phyloP scores from a whole-genome alignment of 208 protist genomes.

The Leishmania martiniquensis region DNA sequence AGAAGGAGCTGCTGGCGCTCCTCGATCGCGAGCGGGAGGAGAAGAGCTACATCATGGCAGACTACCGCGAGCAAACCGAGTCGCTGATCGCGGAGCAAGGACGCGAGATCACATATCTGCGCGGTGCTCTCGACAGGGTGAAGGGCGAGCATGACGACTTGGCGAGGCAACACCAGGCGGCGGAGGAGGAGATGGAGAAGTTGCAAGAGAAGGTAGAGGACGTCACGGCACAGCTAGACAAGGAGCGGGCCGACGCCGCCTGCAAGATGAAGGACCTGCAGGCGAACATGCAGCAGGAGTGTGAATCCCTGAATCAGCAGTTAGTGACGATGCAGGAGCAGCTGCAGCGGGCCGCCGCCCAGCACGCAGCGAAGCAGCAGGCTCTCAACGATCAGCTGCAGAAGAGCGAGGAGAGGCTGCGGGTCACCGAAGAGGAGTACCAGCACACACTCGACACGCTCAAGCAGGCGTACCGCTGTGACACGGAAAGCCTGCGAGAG shows the following conservation, averaged over 20 bases:
- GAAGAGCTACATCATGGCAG: slow-evolving; percentile 87
- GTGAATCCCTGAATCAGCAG: slow-evolving; percentile 46
- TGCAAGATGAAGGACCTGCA: slow-evolving; percentile 50
- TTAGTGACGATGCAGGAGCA: slow-evolving; percentile 52
- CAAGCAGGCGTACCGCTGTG: slow-evolving; percentile 52
- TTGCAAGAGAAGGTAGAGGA: slow-evolving; percentile 45
- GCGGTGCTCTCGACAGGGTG: slow-evolving; percentile 49
- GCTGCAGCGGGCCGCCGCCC: slow-evolving; percentile 37
- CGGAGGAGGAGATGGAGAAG: slow-evolving; percentile 37
- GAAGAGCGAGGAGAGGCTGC: slow-evolving; percentile 43
- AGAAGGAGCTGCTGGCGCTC: slow-evolving; percentile 70
- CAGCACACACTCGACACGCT: slow-evolving; percentile 42
- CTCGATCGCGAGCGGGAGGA: slow-evolving; percentile 85
- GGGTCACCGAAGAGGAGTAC: slow-evolving; percentile 50
- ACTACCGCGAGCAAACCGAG: slow-evolving; percentile 90
- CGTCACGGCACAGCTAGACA: slow-evolving; percentile 38
- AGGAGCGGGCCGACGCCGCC: slow-evolving; percentile 50
- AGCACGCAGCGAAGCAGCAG: slow-evolving; percentile 41
- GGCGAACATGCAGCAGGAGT: slow-evolving; percentile 40
- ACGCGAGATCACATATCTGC: slow-evolving; percentile 78
- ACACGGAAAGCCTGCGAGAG: slow-evolving; percentile 46
- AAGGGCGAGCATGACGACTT: slow-evolving; percentile 56
- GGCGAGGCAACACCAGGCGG: slow-evolving; percentile 40
- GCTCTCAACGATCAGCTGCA: slow-evolving; percentile 65
- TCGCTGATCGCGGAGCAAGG: slow-evolving; percentile 86